phyloP scores from a whole-genome alignment of 192 early-diverging fungal species.

The Coemansia interrupta region DNA sequence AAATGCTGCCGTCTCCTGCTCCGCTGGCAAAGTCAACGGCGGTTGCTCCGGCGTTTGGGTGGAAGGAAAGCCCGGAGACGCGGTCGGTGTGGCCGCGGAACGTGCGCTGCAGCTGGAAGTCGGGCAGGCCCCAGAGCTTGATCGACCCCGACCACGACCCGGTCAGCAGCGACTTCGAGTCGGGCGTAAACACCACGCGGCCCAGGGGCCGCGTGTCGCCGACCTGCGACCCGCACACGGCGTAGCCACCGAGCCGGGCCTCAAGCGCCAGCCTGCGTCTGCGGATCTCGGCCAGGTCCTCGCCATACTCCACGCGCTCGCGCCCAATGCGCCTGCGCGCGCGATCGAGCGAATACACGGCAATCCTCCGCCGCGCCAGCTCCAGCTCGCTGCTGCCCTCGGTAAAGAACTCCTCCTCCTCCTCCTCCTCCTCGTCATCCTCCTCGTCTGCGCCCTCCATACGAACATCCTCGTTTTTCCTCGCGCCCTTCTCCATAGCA shows the following conservation, averaged over 20 bases:
- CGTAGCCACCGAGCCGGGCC: slow-evolving; percentile 49
- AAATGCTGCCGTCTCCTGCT: slow-evolving; percentile 70
- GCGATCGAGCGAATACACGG: slow-evolving; percentile 65
- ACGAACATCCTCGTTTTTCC: slow-evolving; percentile 12
- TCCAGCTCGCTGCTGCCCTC: slow-evolving; percentile 69
- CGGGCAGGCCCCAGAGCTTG: slow-evolving; percentile 85
- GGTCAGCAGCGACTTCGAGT: slow-evolving; percentile 72
- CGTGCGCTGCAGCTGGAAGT: slow-evolving; percentile 57
- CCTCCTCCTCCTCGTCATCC: slow-evolving; percentile 57
- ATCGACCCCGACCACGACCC: slow-evolving; percentile 81
- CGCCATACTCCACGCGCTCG: slow-evolving; percentile 54
- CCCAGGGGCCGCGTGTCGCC: slow-evolving; percentile 85
- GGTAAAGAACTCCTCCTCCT: slow-evolving; percentile 85
- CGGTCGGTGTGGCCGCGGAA: slow-evolving; percentile 82
- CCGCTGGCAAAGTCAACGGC: slow-evolving; percentile 80
- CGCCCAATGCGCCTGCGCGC: slow-evolving; percentile 62
- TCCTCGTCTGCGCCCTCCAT: slow-evolving; percentile 54
- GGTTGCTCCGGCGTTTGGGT: slow-evolving; percentile 60
- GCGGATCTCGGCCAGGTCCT: slow-evolving; percentile 19
- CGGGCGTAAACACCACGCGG: slow-evolving; percentile 74
- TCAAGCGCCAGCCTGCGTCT: slow-evolving; percentile 55
- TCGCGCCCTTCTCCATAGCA: slow-evolving; percentile 13
- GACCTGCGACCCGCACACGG: slow-evolving; percentile 76
- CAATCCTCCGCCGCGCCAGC: slow-evolving; percentile 66
- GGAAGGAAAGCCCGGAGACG: slow-evolving; percentile 85